These are phyloP conservation scores for Fusarium napiforme DNA, from an alignment of 2,329 filamentous ascomycete genomes.

Conservation along the genomic window DNA sequence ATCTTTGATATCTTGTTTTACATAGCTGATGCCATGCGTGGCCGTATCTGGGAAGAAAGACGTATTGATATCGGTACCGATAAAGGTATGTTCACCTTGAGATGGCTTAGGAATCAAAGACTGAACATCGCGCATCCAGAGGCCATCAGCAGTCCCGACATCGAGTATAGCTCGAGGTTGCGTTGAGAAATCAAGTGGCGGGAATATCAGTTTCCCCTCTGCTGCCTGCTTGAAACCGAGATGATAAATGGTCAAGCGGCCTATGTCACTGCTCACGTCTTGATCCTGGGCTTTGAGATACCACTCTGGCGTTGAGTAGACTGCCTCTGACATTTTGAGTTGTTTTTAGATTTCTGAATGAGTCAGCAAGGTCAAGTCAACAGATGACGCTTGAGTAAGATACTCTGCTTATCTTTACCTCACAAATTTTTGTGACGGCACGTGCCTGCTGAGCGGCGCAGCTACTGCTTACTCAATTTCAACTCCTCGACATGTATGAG, in stretches of 20 bases:
- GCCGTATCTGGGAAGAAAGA: not conserved
- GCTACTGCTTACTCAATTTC: not conserved
- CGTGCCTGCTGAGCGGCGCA: not conserved
- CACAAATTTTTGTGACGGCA: not conserved
- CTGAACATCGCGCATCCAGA: constrained; percentile 13
- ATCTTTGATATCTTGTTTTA: not conserved
- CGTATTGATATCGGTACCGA: constrained; percentile 8
- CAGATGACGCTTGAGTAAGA: not conserved
- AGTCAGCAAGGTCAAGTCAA: not conserved
- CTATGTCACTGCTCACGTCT: constrained; percentile 13
- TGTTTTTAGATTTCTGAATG: rapidly evolving
- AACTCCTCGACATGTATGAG: rapidly evolving
- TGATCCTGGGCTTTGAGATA: constrained; percentile 5
- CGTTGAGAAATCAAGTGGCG: not conserved
- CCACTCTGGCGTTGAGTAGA: constrained; percentile 12
- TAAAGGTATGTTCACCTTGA: not conserved
- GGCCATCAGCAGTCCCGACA: constrained; percentile 7
- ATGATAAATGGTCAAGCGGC: constrained; percentile 5
- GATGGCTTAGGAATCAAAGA: rapidly evolving
- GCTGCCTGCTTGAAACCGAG: constrained; percentile 10
- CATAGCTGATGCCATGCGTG: not conserved
- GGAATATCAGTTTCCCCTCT: not conserved
- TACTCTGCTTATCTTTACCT: not conserved
- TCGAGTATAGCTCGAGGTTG: not conserved
- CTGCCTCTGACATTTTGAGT: not conserved